phyloP scores from a whole-genome alignment of 208 protist genomes.

The Wallacemonas sp. region DNA sequence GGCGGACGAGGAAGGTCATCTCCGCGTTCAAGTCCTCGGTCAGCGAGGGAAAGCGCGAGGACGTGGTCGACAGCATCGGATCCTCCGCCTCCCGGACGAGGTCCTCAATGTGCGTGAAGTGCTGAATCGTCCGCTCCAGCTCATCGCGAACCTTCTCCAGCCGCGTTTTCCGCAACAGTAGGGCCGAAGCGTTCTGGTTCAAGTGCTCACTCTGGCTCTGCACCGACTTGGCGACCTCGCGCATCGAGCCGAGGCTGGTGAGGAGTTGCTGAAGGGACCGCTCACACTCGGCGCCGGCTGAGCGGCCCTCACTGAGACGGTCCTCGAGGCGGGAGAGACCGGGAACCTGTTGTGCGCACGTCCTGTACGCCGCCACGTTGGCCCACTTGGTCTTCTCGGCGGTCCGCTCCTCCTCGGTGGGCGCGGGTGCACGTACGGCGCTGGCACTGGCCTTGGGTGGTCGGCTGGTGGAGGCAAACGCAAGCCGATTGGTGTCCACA shows the following conservation, averaged over 20 bases:
- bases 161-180: constrained; percentile 73
- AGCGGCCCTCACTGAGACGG: constrained; percentile 34
- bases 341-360: constrained; percentile 50
- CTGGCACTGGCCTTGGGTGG: neutral
- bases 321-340: constrained; percentile 47
- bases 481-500: neutral
- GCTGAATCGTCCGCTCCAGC: constrained; percentile 63
- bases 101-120: constrained; percentile 83
- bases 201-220: constrained; percentile 78
- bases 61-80: constrained; percentile 56
- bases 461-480: neutral
- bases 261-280: constrained; percentile 42
- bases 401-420: neutral
- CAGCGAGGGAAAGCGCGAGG: constrained; percentile 63
- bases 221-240: constrained; percentile 62
- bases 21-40: constrained; percentile 79
- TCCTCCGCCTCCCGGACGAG: constrained; percentile 66
- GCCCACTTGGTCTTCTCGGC: neutral
- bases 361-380: neutral
- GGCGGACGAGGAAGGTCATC: constrained; percentile 70
- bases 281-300: constrained; percentile 52
- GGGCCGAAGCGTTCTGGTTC: constrained; percentile 68
- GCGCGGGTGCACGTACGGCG: neutral
- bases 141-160: constrained; percentile 76
- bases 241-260: constrained; percentile 57